A percentile compares a stretch with the other conserved stretches of the same genome.
phyloP scores from a whole-genome alignment of 1,284 basidiomycete species.

The Peniophora sp. region DNA sequence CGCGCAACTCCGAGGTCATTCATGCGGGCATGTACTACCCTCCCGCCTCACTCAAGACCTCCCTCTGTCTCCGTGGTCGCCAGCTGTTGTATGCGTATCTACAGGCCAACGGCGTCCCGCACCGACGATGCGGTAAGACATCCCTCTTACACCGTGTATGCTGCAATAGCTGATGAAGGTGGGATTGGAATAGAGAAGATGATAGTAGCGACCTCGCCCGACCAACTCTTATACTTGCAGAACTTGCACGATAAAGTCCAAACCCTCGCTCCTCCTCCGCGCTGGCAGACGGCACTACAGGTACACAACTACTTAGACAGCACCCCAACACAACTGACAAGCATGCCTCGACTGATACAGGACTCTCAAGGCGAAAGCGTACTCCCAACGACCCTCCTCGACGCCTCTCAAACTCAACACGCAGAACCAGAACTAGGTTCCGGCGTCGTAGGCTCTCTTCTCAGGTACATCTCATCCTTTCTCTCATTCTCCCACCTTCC shows the following conservation, averaged over 20 bases:
- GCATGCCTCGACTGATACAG: no score
- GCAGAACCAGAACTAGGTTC: conserved; percentile 79
- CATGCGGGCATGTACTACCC: conserved; percentile 90
- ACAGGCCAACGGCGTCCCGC: conserved; percentile 53
- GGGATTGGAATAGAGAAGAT: no score
- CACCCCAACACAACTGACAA: no score
- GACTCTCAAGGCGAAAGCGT: conserved; percentile 15
- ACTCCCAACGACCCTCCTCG: conserved; percentile 65
- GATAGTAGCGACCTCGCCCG: conserved; percentile 11
- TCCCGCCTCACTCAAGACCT: conserved; percentile 77
- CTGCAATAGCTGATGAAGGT: no score
- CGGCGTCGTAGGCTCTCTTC: conserved; percentile 68
- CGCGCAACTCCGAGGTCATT: conserved; percentile 94
- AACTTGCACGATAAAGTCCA: conserved; percentile 59
- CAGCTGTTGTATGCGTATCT: conserved; percentile 82
- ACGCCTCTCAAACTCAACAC: conserved; percentile 61
- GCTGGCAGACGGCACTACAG: conserved; percentile 10
- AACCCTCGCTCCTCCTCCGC: conserved; percentile 35
- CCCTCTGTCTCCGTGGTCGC: conserved; percentile 82
- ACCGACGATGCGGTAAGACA: conserved; percentile 72
- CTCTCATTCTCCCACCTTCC: no score
- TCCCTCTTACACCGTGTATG: no score
- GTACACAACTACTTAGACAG: no score
- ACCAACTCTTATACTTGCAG: conserved; percentile 67
- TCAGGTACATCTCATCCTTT: conserved; percentile 31